phyloP scores from a whole-genome alignment of 306 rosid species.

The Vigna trinervia region DNA sequence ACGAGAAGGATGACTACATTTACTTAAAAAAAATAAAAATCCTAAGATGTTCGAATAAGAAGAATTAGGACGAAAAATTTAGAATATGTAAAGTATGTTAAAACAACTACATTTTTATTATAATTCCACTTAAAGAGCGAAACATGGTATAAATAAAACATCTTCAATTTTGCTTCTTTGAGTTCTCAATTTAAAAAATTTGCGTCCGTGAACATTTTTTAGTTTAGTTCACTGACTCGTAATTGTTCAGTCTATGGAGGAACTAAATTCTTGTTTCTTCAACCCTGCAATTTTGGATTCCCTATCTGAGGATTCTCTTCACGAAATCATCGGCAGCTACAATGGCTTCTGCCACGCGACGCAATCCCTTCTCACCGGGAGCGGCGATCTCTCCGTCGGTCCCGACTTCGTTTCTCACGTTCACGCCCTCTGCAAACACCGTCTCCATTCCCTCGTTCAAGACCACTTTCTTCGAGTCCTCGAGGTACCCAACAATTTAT shows the following conservation, averaged over 20 bases:
- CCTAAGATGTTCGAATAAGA: too few species aligned
- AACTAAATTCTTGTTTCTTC: conserved; percentile 48
- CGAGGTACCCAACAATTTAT: conserved; percentile 59
- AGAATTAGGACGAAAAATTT: too few species aligned
- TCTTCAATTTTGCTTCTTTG: not conserved
- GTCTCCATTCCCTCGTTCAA: conserved; percentile 70
- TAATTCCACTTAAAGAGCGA: not conserved
- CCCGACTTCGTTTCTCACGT: conserved; percentile 64
- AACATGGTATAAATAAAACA: not conserved
- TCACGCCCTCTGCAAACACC: conserved; percentile 67
- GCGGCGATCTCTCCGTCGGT: conserved; percentile 66
- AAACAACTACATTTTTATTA: too few species aligned
- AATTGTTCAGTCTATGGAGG: conserved; percentile 38
- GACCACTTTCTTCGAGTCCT: conserved; percentile 77
- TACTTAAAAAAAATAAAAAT: too few species aligned
- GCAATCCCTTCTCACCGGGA: conserved; percentile 59
- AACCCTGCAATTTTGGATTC: conserved; percentile 58
- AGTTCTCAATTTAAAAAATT: not conserved
- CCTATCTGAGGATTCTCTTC: conserved; percentile 52
- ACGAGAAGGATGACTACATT: too few species aligned
- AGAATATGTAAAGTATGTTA: too few species aligned
- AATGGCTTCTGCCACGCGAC: conserved; percentile 66
- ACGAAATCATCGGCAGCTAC: conserved; percentile 59
- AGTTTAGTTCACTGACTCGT: conserved; percentile 2
- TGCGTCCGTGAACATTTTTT: not conserved